phyloP scores from a whole-genome alignment of 2,329 filamentous ascomycete genomes.

The Diplocarpon rosae region DNA sequence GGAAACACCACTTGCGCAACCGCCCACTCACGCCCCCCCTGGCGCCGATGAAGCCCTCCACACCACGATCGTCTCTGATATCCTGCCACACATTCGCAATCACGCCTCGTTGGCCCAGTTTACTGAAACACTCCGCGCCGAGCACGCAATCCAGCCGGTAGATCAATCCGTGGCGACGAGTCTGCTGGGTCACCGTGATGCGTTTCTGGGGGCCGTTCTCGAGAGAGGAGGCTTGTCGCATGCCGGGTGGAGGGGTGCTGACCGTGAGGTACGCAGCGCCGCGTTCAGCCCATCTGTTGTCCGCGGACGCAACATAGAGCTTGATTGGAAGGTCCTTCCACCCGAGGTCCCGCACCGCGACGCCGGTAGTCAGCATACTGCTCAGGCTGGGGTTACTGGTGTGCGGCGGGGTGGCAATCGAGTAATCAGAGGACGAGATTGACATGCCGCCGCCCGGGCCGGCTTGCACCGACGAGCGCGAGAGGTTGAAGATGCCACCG shows the following conservation, averaged over 20 bases:
- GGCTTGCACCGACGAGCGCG: conserved; percentile 58
- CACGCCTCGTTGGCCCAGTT: conserved; percentile 19
- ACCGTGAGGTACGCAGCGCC: conserved; percentile 78
- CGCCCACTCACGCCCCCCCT: conserved; percentile 20
- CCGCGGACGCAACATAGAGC: conserved; percentile 67
- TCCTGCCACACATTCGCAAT: conserved; percentile 23
- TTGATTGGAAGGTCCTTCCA: conserved; percentile 77
- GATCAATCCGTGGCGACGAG: conserved; percentile 1
- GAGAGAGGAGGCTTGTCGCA: conserved; percentile 45
- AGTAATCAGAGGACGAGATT: conserved; percentile 40
- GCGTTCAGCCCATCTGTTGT: conserved; percentile 82
- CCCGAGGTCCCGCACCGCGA: conserved; percentile 40
- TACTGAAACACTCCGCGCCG: conserved; percentile 18
- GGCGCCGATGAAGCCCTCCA: conserved; percentile 17
- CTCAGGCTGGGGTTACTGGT: conserved; percentile 21
- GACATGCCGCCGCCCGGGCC: conserved; percentile 29
- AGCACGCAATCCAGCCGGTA: conserved; percentile 15
- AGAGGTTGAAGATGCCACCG: conserved; percentile 70
- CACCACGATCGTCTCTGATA: conserved; percentile 20
- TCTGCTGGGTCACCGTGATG: conserved; percentile 32
- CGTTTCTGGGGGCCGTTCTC: conserved; percentile 70
- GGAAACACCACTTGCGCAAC: conserved; percentile 23
- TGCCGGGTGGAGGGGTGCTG: conserved; percentile 57
- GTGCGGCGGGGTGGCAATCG: conserved; percentile 28
- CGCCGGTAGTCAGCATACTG: conserved; percentile 30